Conservation (phyloP, 2,329 filamentous ascomycete genomes). For the Cladosporium sp. region DNA sequence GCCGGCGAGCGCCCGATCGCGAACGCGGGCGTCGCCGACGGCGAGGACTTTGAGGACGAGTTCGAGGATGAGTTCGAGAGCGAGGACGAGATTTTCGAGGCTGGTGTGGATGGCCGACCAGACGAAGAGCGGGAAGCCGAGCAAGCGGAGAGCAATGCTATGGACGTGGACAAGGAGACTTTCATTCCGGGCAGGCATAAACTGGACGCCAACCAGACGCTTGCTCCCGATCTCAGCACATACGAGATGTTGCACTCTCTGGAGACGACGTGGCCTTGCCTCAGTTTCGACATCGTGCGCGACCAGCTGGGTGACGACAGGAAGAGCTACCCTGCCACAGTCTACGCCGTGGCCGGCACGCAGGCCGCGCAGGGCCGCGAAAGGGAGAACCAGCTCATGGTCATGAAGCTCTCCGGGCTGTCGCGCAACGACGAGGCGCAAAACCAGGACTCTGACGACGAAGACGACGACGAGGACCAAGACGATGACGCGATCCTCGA, state of each 20-base stretch:
- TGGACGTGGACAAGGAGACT: constrained; percentile 89
- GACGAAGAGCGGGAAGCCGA: constrained; percentile 90
- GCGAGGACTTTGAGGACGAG: constrained; percentile 84
- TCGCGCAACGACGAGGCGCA: constrained; percentile 73
- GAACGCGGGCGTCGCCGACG: constrained; percentile 45
- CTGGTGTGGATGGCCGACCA: constrained; percentile 85
- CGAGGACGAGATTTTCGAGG: constrained; percentile 83
- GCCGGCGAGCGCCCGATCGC: constrained; percentile 53
- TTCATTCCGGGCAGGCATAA: constrained; percentile 95
- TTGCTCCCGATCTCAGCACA: constrained; percentile 85
- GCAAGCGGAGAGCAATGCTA: constrained; percentile 68
- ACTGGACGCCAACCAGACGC: constrained; percentile 81
- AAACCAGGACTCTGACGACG: constrained; percentile 62
- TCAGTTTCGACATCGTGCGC: constrained; percentile 87
- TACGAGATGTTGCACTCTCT: constrained; percentile 97
- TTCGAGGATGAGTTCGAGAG: constrained; percentile 90
- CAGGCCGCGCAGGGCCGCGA: constrained; percentile 72
- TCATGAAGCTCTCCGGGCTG: constrained; percentile 91
- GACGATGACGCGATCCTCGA: constrained; percentile 83
- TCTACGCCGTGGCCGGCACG: constrained; percentile 91
- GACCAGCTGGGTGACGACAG: constrained; percentile 83
- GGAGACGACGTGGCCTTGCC: constrained; percentile 91
- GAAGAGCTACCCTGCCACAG: constrained; percentile 87
- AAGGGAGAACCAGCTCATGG: constrained; percentile 87
- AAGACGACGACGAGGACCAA: constrained; percentile 67